phyloP scores from a whole-genome alignment of 768 basidiomycete species.

The Phylloporus rhodoxanthus region DNA sequence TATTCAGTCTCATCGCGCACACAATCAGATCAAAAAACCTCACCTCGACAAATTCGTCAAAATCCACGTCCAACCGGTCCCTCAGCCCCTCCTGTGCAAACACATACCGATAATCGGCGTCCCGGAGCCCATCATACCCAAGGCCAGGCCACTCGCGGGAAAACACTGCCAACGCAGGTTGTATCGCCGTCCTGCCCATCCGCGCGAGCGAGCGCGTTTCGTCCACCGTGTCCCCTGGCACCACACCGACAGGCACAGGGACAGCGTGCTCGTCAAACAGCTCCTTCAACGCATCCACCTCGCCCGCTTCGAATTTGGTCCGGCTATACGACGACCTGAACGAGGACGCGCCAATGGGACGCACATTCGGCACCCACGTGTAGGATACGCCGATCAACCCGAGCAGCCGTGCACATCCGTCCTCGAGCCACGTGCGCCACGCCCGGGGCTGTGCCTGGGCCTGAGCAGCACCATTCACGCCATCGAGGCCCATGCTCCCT shows the following conservation, averaged over 20 bases:
- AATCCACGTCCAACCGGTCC: conserved; percentile 50
- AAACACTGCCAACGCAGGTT: conserved; percentile 40
- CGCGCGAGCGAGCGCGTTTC: conserved; percentile 15
- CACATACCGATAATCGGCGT: conserved; percentile 68
- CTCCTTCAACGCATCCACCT: conserved; percentile 38
- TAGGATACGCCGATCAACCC: conserved; percentile 14
- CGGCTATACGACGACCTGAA: conserved; percentile 36
- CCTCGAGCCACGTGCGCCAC: conserved; percentile 14
- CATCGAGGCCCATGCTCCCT: conserved; percentile 75
- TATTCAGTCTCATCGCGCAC: not conserved
- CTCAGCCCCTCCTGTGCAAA: conserved; percentile 70
- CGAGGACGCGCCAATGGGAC: conserved; percentile 1
- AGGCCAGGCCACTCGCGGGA: conserved; percentile 29
- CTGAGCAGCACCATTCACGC: conserved; percentile 37
- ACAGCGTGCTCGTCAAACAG: conserved; percentile 28
- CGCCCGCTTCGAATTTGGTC: conserved; percentile 50
- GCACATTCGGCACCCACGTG: not conserved
- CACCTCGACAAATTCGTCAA: conserved; percentile 88
- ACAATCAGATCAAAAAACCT: conserved; percentile 15
- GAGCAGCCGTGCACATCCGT: conserved; percentile 15
- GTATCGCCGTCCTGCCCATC: conserved; percentile 37
- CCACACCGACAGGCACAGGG: not conserved
- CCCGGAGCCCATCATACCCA: conserved; percentile 56
- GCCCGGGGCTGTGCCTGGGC: conserved; percentile 1
- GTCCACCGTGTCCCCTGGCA: not conserved